A percentile compares a stretch with the other conserved stretches of the same genome.
Conservation (phyloP, 2,329 filamentous ascomycete genomes). For the Ceratocystiopsis sp. region DNA sequence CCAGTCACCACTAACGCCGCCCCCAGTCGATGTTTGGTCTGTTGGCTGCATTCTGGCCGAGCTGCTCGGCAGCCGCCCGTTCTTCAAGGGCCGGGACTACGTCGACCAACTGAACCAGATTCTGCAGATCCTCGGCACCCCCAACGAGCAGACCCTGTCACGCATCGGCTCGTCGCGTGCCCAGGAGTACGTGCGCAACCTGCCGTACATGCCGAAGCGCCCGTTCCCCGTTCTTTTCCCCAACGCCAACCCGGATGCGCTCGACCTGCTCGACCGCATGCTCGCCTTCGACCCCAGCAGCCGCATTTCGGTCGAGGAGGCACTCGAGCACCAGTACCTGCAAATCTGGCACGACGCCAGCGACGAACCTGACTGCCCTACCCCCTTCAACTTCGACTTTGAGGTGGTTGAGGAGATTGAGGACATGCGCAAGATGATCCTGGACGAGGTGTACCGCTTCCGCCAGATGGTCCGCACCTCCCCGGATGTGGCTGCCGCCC, state of each 20-base stretch:
- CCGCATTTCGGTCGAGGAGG: constrained; percentile 86
- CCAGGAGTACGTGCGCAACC: constrained; percentile 95
- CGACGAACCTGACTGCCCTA: constrained; percentile 86
- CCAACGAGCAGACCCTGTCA: constrained; percentile 82
- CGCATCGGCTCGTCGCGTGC: constrained; percentile 91
- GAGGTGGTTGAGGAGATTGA: constrained; percentile 90
- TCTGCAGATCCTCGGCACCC: constrained; percentile 90
- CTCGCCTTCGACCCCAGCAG: constrained; percentile 89
- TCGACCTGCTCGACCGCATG: constrained; percentile 93
- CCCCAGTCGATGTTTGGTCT: constrained; percentile 90
- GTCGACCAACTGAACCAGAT: constrained; percentile 99
- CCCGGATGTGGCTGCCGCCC: constrained; percentile 20
- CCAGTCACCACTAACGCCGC: not conserved
- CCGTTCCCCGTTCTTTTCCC: constrained; percentile 79
- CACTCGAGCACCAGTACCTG: constrained; percentile 89
- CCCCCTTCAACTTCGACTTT: constrained; percentile 95
- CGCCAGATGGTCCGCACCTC: constrained; percentile 42
- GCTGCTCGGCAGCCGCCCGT: constrained; percentile 84
- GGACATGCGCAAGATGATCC: constrained; percentile 94
- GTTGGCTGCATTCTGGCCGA: constrained; percentile 96
- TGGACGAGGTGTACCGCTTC: constrained; percentile 86
- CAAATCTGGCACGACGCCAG: constrained; percentile 97
- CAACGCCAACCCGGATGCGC: constrained; percentile 85
- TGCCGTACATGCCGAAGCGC: constrained; percentile 89
- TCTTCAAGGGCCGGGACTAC: constrained; percentile 98